Evolutionary conservation across 768 basidiomycete genomes (phyloP), one percentile per base, ranked within the genome.

Genomic region (Ephemerocybe angulata): DNA sequence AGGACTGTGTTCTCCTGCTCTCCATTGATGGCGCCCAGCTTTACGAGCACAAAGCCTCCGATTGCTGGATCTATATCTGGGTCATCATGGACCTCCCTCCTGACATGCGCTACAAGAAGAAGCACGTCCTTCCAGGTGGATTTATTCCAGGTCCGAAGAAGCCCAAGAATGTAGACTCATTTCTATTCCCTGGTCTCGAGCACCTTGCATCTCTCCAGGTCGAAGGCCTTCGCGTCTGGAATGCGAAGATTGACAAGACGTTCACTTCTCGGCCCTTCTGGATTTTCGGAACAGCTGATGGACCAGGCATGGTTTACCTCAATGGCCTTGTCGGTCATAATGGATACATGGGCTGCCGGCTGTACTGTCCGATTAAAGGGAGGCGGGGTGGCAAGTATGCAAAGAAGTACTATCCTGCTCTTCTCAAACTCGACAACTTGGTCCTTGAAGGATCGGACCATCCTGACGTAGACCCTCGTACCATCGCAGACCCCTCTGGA

Each of bases 1-100:
- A 66, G 13, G 63, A 71, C 37, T 67, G 64, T 5, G 40, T 72
- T 12, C 52, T 76, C 0, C 50, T 68, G 33, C 47, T 72, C 8
- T 74, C 71, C 0, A 42, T 74, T 25, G 73, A 77, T 56, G 71
- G 75, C 17, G 67, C 71, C 0, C 76, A 76, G 37, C 65, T 78
- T 1, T 76, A 72, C 54, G 65, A 68, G 2, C 65, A 69, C 58
- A 71, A 72, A 38, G 64, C 65, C 1, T 64, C 62, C 31, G 72
- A 74, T 40, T 72, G 56, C 49, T 61, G 67, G 43, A 53, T 67
- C 6, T 70, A 68, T 42, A 49, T 73, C 24, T 72, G 62, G 62
- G 60, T 68, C 4, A 60, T 71, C 22, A 59, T 57, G 60, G 65
- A 49, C 63, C 62, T 47, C 30, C 46, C 58, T 15, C 70, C 71